Evolutionary conservation across 805 yeast species (phyloP), one percentile per base, ranked within the genome.

Genomic region (Brettanomyces anomalus): DNA sequence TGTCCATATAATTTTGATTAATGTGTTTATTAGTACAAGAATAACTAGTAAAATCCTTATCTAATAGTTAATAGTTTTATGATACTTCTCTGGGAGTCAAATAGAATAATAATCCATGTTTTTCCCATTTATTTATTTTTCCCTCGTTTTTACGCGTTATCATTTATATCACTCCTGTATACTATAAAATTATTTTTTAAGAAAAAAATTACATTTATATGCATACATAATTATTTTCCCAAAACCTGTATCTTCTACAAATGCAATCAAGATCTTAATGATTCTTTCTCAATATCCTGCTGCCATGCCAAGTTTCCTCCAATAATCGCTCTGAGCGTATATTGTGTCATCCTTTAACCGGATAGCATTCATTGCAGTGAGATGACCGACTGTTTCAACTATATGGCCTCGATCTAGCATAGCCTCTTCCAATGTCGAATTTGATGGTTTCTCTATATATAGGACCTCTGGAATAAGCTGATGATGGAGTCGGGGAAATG

Each of bases 401-500:
- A 51, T 56, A 51, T 81, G 85, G 4, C 85, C 87, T 53, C 65
- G 71, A 0, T 44, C 48, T 24, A 49, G 43, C 48, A 79, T 57
- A 0, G 54, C 61, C 4, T 52, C 45, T 2, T 66, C 43, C 3
- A 75, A 61, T 28, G 67, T 72, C 16, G 54, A 48, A 26, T 61
- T 73, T 4, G 71, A 64, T 37, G 75, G 70, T 13, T 67, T 56
- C 54, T 89, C 97, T 35, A 82, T 70, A 60, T 68, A 77, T 2
- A 78, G 64, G 3, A 53, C 57, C 48, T 86, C 80, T 0, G 97
- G 97, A 20, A 90, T 57, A 18, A 90, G 71, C 60, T 90, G 98
- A 58, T 90, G 96, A 58, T 90, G 97, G 10, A 86, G 39, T 42
- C 98, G 66, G 1, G 97, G 97, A 53, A 65, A 81, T 0, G 95